phyloP scores from a whole-genome alignment of 2,329 filamentous ascomycete species.

The Bipolaris victoriae region DNA sequence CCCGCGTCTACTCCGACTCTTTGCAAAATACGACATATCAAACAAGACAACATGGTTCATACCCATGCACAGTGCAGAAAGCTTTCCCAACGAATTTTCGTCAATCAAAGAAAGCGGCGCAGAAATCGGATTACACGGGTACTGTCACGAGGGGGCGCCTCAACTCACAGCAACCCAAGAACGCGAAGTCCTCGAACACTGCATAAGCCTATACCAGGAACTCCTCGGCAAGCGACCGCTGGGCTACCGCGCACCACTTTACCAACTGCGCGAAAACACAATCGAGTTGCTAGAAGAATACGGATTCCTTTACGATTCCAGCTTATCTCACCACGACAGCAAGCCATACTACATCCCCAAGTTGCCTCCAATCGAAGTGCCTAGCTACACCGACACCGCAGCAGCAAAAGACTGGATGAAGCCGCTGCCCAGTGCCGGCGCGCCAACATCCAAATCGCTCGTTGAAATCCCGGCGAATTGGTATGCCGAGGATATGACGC shows the following conservation, averaged over 20 bases:
- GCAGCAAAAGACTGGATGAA: conserved; percentile 56
- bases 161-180: conserved; percentile 59
- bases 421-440: conserved; percentile 38
- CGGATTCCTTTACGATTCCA: conserved; percentile 59
- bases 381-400: conserved; percentile 48
- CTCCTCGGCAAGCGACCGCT: conserved; percentile 55
- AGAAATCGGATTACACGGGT: conserved; percentile 60
- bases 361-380: conserved; percentile 50
- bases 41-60: conserved; percentile 66
- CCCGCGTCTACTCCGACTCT: conserved; percentile 60
- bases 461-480: conserved; percentile 59
- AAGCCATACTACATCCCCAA: conserved; percentile 57
- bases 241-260: conserved; percentile 60
- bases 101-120: conserved; percentile 60
- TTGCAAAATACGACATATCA: conserved; percentile 58
- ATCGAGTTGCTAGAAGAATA: conserved; percentile 57
- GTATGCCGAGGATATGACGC: conserved; percentile 61
- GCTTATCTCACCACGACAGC: conserved; percentile 59
- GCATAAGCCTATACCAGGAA: conserved; percentile 53
- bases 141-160: conserved; percentile 56
- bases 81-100: conserved; percentile 59
- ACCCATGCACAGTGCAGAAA: conserved; percentile 65
- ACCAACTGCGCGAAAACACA: conserved; percentile 58
- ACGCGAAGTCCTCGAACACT: conserved; percentile 57
- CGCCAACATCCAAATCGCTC: conserved; percentile 38